Base-by-base conservation (phyloP, 2,329 filamentous ascomycete genomes). In the Aspergillus sp. region DNA sequence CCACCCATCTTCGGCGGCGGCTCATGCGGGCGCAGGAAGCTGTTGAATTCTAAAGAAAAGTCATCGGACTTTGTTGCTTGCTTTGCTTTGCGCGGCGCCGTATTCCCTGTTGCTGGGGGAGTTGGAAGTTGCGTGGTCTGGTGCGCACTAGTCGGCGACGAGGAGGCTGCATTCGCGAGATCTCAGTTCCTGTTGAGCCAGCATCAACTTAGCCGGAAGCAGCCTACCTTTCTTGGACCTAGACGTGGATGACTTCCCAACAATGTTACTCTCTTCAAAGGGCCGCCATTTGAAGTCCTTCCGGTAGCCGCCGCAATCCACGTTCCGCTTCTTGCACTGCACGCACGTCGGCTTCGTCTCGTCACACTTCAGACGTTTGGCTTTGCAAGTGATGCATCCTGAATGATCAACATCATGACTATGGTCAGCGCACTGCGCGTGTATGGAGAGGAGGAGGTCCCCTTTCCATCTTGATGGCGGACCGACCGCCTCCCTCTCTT, bases 271-370 rank as follows among this genome's bases (percentile, higher is more conserved):
- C 58, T 88, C 85, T 63, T 86, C 85, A 60, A 88, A 88, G 0
- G 85, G 80, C 48, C 85, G 78, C 87, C 87, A 89, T 76, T 89
- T 88, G 73, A 88, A 89, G 67, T 88, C 84, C 67, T 88, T 89
- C 69, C 84, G 87, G 71, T 89, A 89, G 32, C 87, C 87, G 53
- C 86, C 86, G 65, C 87, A 89, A 3, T 75, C 67, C 19, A 89
- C 85, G 57, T 81, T 84, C 49, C 86, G 78, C 60, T 82, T 82
- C 43, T 82, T 76, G 65, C 86, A 88, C 72, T 88, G 85, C 53
- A 82, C 76, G 63, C 86, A 88, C 19, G 77, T 79, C 0, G 86
- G 87, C 59, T 89, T 88, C 43, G 81, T 83, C 73, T 89, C 87
- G 67, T 88, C 87, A 71, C 87, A 89, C 72, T 89, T 89, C 49